Evolutionary conservation across 352 stramenopile species (phyloP).

Genomic region (Globisporangium paroecandrum): DNA sequence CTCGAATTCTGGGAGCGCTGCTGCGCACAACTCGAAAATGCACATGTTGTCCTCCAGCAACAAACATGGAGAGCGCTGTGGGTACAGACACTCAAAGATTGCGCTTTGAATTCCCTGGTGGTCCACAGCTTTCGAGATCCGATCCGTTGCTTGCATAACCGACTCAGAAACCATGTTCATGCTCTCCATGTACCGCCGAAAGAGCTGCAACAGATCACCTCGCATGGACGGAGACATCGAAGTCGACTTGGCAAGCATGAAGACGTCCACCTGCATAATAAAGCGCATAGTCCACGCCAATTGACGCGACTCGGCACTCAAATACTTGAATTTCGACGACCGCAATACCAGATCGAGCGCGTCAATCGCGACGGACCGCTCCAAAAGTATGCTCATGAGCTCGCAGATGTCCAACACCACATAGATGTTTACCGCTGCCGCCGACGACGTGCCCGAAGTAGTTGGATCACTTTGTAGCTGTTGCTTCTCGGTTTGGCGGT

Average conservation of each 20-base stretch:
- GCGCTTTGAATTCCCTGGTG: conserved; percentile 30
- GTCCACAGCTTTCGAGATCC: conserved; percentile 19
- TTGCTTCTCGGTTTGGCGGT: background rate
- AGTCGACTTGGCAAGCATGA: conserved; percentile 11
- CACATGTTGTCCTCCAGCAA: conserved; percentile 29
- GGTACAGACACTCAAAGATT: conserved; percentile 43
- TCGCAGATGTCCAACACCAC: conserved; percentile 42
- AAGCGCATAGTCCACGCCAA: conserved; percentile 47
- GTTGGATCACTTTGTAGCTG: background rate
- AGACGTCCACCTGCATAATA: conserved; percentile 33
- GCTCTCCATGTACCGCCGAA: conserved; percentile 35
- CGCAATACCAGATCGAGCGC: conserved; percentile 34
- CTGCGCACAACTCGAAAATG: conserved; percentile 36
- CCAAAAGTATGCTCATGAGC: conserved; percentile 39
- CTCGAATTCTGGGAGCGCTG: conserved; percentile 26
- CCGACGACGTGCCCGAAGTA: background rate
- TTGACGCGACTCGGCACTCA: conserved; percentile 34
- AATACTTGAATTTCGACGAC: conserved; percentile 27
- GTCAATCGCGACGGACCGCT: conserved; percentile 33
- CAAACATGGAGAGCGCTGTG: conserved; percentile 29
- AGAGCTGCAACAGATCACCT: conserved; percentile 27
- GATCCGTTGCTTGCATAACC: conserved; percentile 22
- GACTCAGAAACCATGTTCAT: conserved; percentile 43
- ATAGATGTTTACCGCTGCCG: conserved; percentile 27
- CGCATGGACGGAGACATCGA: conserved; percentile 15